These are phyloP conservation scores for Diaporthe citriasiana DNA, from an alignment of 2,329 filamentous ascomycete species.

Conservation along the genomic window DNA sequence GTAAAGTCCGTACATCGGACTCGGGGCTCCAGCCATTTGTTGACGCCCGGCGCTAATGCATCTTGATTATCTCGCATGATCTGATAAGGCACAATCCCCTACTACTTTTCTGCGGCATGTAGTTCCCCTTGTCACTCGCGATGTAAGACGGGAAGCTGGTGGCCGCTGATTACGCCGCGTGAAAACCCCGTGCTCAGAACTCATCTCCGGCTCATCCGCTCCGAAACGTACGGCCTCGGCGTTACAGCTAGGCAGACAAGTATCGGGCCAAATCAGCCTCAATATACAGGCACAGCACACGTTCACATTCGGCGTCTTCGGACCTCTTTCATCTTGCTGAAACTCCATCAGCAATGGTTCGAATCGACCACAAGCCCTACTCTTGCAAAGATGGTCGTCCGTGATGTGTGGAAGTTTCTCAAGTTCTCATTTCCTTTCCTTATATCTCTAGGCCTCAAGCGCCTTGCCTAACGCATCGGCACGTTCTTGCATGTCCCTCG, in stretches of 20 bases:
- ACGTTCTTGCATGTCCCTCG: neutral
- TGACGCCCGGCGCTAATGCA: neutral
- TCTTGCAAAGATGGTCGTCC: slow-evolving; percentile 5
- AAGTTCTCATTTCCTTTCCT: slow-evolving; percentile 18
- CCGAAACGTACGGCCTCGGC: neutral
- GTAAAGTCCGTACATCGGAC: neutral
- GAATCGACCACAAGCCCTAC: neutral
- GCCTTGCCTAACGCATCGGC: neutral
- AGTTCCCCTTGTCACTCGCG: neutral
- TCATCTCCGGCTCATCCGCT: neutral
- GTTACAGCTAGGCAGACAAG: neutral
- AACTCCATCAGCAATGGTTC: too few relatives aligned
- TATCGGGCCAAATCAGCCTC: neutral
- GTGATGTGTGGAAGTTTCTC: slow-evolving; percentile 22
- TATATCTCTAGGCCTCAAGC: neutral
- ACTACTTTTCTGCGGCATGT: neutral
- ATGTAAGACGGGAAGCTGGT: neutral
- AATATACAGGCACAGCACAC: neutral
- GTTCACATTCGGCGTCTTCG: neutral
- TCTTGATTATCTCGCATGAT: slow-evolving; percentile 31
- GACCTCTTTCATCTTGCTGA: too few relatives aligned
- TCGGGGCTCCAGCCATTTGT: neutral
- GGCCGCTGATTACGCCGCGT: neutral
- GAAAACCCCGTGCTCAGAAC: neutral
- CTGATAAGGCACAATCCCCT: slow-evolving; percentile 21